phyloP scores from a whole-genome alignment of 75 land plant species.

The Selaginella moellendorffii region DNA sequence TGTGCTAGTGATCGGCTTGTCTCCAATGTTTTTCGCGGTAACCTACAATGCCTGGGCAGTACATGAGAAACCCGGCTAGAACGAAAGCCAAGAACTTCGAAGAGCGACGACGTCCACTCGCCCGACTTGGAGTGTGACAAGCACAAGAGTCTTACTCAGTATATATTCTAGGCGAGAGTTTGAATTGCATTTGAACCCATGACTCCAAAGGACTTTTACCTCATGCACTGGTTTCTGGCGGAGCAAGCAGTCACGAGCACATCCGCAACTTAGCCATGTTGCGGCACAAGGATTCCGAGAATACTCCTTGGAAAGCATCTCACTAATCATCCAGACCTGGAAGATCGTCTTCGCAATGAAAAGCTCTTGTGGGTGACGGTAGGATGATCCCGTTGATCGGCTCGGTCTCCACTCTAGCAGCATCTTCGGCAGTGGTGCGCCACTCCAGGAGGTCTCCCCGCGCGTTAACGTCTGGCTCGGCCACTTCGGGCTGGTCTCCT shows the following conservation, averaged over 20 bases:
- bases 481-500: not conserved
- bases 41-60: not conserved
- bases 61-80: not conserved
- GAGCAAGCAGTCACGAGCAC: too few relatives aligned
- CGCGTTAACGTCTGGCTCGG: not conserved
- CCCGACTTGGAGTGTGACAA: not conserved
- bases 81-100: not conserved
- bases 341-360: not conserved
- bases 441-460: not conserved
- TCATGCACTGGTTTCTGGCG: too few relatives aligned
- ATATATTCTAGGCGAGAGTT: too few relatives aligned
- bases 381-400: not conserved
- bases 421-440: not conserved
- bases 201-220: too few relatives aligned
- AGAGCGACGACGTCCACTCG: not conserved
- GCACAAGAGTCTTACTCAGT: too few relatives aligned
- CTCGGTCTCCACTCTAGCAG: not conserved
- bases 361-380: not conserved
- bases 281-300: not conserved
- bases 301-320: not conserved
- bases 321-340: not conserved
- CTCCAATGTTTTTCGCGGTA: not conserved
- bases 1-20: not conserved
- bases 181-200: too few relatives aligned
- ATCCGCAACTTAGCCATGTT: not conserved